Evolutionary conservation across 179 eudicot species (phyloP), one percentile per base, ranked within the genome.

Genomic region (Silene noctiflora): DNA sequence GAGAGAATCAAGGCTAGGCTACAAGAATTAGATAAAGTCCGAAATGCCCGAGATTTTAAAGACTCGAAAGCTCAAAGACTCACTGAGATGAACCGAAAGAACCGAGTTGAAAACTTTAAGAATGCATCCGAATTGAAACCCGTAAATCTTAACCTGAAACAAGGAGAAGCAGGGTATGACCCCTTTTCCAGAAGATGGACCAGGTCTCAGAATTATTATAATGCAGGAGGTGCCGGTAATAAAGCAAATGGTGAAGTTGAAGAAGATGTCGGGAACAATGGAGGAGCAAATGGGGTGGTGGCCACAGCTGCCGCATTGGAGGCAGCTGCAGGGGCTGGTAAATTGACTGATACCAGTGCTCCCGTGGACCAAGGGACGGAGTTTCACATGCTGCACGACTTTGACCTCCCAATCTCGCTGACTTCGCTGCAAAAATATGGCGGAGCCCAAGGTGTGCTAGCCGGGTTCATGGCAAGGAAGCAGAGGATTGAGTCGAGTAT

Each of bases 101-200:
- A 91, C 78, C 75, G 98, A 81, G 97, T 87, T 42, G 99, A 95
- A 76, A 95, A 95, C 84, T 95, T 95, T 78, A 91, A 83, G 68
- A 91, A 88, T 76, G 99, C 99, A 6, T 95, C 98, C 0, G 94
- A 86, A 27, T n/a, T 87, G 72, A 95, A 90, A 77, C 91, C 93
- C 0, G 79, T 82, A 4, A 88, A 82, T 64, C 73, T 78, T 10
- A 74, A 87, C 31, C 84, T 93, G 70, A 95, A 95, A 84, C 88
- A 90, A 0, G 99, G 99, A 29, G 95, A 95, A 79, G 98, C 97
- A 0, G 99, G 99, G 55, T 95, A 95, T 73, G 99, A 95, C 71
- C 99, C 99, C 6, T 95, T 95, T 80, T 95, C 99, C 6, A 91
- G 99, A 79, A 89, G 99, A 74, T 95, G 99, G 99, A 95, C 99